A percentile compares a stretch with the other conserved stretches of the same genome.
Evolutionary conservation across 352 stramenopile species (phyloP).

Genomic region (Halophytophthora polymorphica): DNA sequence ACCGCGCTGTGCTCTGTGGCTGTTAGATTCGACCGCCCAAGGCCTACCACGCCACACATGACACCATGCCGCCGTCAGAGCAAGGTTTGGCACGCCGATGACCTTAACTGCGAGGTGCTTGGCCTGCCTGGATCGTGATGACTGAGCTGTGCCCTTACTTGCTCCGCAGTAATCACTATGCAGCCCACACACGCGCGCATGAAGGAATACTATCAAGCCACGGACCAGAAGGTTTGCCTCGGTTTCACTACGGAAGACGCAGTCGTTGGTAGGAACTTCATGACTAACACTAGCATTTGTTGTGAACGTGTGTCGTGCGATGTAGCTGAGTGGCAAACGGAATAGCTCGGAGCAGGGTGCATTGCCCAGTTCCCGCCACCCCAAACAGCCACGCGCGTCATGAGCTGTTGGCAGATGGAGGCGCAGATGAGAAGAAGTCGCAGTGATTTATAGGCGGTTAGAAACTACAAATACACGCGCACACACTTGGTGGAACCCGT

Average conservation of each 20-base stretch:
- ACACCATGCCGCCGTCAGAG: constrained; percentile 54
- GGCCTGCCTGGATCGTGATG: not conserved
- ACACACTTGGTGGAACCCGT: not conserved
- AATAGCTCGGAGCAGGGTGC: constrained; percentile 16
- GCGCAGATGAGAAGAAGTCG: constrained; percentile 10
- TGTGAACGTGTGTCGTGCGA: too few relatives aligned
- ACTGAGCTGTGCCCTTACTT: not conserved
- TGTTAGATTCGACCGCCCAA: constrained; percentile 53
- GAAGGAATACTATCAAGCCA: constrained; percentile 43
- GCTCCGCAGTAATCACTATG: constrained; percentile 46
- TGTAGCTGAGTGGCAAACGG: constrained; percentile 21
- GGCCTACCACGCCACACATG: constrained; percentile 59
- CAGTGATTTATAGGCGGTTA: constrained; percentile 33
- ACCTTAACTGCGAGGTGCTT: not conserved
- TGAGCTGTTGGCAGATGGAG: not conserved
- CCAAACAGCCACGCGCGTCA: not conserved
- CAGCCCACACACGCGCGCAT: constrained; percentile 39
- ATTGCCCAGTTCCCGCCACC: constrained; percentile 20
- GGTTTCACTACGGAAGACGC: not conserved
- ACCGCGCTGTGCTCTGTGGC: constrained; percentile 1
- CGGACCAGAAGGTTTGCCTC: constrained; percentile 53
- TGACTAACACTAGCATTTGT: too few relatives aligned
- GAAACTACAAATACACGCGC: constrained; percentile 10
- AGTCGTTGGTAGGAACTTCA: too few relatives aligned
- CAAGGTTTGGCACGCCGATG: constrained; percentile 40